Evolutionary conservation across 345 rosid species (phyloP).

Genomic region (Eucalyptus tenuipes): DNA sequence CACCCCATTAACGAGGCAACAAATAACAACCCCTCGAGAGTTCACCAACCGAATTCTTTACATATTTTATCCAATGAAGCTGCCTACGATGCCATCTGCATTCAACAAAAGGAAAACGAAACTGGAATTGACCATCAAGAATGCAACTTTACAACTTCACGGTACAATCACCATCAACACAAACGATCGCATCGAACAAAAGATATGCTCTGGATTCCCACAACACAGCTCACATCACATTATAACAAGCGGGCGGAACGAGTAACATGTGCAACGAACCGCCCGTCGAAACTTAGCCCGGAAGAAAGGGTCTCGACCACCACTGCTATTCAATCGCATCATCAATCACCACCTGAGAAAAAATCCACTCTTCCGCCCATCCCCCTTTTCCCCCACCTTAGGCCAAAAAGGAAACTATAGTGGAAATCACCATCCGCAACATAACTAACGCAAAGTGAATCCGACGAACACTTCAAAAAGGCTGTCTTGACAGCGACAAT

Average conservation of each 20-base stretch:
- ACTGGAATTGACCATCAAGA: not conserved
- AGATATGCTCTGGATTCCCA: not conserved
- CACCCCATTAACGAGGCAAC: not conserved
- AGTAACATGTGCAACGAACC: not conserved
- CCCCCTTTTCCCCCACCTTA: not conserved
- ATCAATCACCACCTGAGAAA: not conserved
- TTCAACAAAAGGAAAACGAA: not conserved
- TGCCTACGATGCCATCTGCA: conserved; percentile 51
- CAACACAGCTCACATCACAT: not conserved
- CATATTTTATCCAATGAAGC: conserved; percentile 50
- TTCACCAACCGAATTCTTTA: conserved; percentile 37
- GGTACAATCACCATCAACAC: not conserved
- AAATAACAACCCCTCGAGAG: not conserved
- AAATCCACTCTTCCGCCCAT: not conserved
- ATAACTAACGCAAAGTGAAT: not conserved
- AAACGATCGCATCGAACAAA: not conserved
- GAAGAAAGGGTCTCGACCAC: not conserved
- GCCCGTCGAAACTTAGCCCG: not conserved
- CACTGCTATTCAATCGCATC: not conserved
- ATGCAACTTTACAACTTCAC: not conserved
- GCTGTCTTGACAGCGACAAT: not conserved
- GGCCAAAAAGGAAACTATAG: not conserved
- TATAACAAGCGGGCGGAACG: not conserved
- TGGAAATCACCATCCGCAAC: not conserved
- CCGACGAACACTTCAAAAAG: not conserved